Conservation (phyloP, 2,329 filamentous ascomycete species). For the Aureobasidium sp. region DNA sequence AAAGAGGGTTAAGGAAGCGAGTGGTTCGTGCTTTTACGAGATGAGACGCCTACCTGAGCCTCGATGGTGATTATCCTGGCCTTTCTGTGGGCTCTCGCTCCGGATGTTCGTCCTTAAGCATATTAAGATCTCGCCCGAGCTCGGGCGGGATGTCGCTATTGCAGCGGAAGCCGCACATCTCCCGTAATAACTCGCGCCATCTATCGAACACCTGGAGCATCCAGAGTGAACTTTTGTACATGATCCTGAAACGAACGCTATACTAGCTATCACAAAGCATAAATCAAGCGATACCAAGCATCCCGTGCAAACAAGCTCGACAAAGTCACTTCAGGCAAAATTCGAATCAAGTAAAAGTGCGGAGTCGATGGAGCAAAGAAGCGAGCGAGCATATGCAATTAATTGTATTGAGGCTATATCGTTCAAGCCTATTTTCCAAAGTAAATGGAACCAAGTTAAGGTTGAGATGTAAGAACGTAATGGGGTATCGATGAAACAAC, state of each 20-base stretch:
- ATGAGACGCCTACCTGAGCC: conserved; percentile 4
- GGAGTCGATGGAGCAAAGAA: background rate
- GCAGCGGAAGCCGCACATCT: background rate
- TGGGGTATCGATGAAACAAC: conserved; percentile 8
- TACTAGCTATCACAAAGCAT: background rate
- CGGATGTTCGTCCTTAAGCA: background rate
- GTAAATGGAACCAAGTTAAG: background rate
- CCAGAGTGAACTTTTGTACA: background rate
- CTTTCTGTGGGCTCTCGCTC: background rate
- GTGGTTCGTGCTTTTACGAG: background rate
- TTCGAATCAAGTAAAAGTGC: background rate
- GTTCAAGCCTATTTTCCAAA: background rate
- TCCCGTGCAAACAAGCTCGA: background rate
- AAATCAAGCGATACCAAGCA: background rate
- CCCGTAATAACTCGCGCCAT: background rate
- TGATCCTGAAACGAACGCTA: background rate
- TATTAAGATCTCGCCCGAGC: background rate
- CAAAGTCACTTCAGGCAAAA: conserved; percentile 8
- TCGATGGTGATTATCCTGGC: background rate
- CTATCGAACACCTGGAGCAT: background rate
- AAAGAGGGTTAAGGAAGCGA: background rate
- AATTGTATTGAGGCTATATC: conserved; percentile 3
- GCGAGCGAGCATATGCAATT: background rate
- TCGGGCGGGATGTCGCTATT: conserved; percentile 1
- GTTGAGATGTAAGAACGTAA: conserved; percentile 6